A percentile compares a stretch with the other conserved stretches of the same genome.
Conservation (phyloP, 1,139 yeast genomes). For the Meyerozyma guilliermondii region DNA sequence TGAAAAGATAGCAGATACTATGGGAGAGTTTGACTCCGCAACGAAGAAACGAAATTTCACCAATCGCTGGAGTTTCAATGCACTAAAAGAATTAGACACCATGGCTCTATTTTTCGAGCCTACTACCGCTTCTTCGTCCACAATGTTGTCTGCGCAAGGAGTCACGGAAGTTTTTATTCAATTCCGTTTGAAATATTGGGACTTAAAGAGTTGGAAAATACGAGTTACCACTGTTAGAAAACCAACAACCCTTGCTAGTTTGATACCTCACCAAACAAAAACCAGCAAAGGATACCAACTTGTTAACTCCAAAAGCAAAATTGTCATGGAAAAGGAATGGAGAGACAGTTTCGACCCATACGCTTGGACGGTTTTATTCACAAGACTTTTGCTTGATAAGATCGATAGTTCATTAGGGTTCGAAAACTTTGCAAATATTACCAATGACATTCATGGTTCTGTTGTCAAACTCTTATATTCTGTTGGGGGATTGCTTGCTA, state of each 20-base stretch:
- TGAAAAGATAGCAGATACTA: slow-evolving; percentile 30
- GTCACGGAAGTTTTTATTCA: slow-evolving; percentile 25
- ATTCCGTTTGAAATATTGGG: slow-evolving; percentile 28
- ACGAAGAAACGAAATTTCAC: slow-evolving; percentile 27
- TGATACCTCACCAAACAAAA: slow-evolving; percentile 13
- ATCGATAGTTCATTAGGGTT: slow-evolving; percentile 33
- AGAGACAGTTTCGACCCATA: slow-evolving; percentile 28
- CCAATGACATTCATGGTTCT: slow-evolving; percentile 21
- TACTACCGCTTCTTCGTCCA: slow-evolving; percentile 22
- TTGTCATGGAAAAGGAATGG: slow-evolving; percentile 23
- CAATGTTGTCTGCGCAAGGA: slow-evolving; percentile 13
- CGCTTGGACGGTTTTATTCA: slow-evolving; percentile 25
- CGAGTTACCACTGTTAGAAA: slow-evolving; percentile 25
- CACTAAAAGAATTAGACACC: slow-evolving; percentile 17
- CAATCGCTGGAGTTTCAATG: slow-evolving; percentile 31
- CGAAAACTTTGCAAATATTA: slow-evolving; percentile 26
- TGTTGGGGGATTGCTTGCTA: slow-evolving; percentile 27
- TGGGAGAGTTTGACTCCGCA: slow-evolving; percentile 28
- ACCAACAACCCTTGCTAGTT: slow-evolving; percentile 25
- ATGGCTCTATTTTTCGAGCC: slow-evolving; percentile 30
- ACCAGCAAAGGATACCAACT: slow-evolving; percentile 12
- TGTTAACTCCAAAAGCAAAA: slow-evolving; percentile 15
- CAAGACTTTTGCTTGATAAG: slow-evolving; percentile 28
- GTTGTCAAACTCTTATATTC: slow-evolving; percentile 24
- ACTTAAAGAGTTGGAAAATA: slow-evolving; percentile 19